phyloP scores from a whole-genome alignment of 208 protist species.

The Polymyxa betae region DNA sequence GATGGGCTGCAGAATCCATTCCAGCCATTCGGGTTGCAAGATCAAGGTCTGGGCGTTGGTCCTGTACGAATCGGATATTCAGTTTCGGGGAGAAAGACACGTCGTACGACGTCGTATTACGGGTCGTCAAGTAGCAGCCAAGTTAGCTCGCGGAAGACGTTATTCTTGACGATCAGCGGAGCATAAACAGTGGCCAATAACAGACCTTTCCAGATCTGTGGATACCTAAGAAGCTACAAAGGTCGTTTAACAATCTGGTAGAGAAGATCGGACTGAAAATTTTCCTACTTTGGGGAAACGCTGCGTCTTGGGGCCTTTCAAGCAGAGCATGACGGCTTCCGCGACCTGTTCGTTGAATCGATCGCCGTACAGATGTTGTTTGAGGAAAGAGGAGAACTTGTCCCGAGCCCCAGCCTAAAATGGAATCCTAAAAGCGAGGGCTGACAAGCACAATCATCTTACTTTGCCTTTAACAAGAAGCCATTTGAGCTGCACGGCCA shows the following conservation, averaged over 20 bases:
- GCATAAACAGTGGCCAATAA: constrained; percentile 30
- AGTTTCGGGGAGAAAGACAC: not conserved
- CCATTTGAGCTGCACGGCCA: constrained; percentile 9
- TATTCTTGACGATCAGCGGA: constrained; percentile 12
- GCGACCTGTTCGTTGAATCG: constrained; percentile 25
- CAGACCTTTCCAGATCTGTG: constrained; percentile 6
- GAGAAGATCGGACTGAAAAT: too few relatives aligned
- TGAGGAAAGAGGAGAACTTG: constrained; percentile 42
- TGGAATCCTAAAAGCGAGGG: too few relatives aligned
- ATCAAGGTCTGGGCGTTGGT: constrained; percentile 35
- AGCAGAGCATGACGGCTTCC: constrained; percentile 20
- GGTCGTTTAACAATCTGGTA: too few relatives aligned
- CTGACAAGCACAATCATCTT: too few relatives aligned
- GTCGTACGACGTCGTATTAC: not conserved
- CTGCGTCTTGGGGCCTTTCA: not conserved
- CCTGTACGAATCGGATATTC: constrained; percentile 1
- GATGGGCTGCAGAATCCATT: constrained; percentile 38
- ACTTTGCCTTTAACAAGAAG: constrained; percentile 33
- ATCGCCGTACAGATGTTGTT: not conserved
- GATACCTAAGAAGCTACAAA: constrained; percentile 42
- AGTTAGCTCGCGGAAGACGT: constrained; percentile 41
- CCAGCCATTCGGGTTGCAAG: constrained; percentile 14
- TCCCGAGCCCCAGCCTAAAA: not conserved
- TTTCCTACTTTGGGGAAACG: not conserved
- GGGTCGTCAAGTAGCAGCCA: constrained; percentile 32